Conservation (phyloP, 2,329 filamentous ascomycete genomes). For the Arthroderma sp. region DNA sequence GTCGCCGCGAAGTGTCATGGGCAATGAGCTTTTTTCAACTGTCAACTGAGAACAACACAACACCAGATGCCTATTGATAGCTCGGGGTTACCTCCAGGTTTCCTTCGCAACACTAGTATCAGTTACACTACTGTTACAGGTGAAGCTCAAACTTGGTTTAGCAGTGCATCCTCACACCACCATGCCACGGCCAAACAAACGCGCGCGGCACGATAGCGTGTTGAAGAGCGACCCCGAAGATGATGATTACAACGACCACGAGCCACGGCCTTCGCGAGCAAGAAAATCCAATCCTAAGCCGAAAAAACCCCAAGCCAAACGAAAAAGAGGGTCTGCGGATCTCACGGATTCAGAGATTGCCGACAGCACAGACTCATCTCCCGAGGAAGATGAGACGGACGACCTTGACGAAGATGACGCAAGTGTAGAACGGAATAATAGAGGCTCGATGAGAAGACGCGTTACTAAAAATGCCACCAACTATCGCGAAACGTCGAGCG, state of each 20-base stretch:
- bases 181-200: neutral
- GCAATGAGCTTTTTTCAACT: too few relatives aligned
- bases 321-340: too few relatives aligned
- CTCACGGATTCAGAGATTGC: slow-evolving; percentile 29
- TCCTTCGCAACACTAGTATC: too few relatives aligned
- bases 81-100: too few relatives aligned
- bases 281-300: slow-evolving; percentile 19
- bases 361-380: slow-evolving; percentile 23
- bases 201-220: neutral
- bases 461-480: slow-evolving; percentile 41
- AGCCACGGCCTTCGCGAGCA: slow-evolving; percentile 16
- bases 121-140: too few relatives aligned
- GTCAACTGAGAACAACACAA: too few relatives aligned
- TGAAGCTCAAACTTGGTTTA: too few relatives aligned
- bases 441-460: slow-evolving; percentile 42
- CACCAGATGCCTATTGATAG: too few relatives aligned
- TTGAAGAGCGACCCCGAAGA: slow-evolving; percentile 17
- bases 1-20: too few relatives aligned
- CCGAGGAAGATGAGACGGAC: slow-evolving; percentile 14
- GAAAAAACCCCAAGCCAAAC: slow-evolving; percentile 13
- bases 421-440: slow-evolving; percentile 38
- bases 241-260: slow-evolving; percentile 30
- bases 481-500: slow-evolving; percentile 42
- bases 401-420: slow-evolving; percentile 31
- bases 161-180: too few relatives aligned